Evolutionary conservation across 2,329 filamentous ascomycete genomes (phyloP).

Genomic region (Aspergillus vadensis): DNA sequence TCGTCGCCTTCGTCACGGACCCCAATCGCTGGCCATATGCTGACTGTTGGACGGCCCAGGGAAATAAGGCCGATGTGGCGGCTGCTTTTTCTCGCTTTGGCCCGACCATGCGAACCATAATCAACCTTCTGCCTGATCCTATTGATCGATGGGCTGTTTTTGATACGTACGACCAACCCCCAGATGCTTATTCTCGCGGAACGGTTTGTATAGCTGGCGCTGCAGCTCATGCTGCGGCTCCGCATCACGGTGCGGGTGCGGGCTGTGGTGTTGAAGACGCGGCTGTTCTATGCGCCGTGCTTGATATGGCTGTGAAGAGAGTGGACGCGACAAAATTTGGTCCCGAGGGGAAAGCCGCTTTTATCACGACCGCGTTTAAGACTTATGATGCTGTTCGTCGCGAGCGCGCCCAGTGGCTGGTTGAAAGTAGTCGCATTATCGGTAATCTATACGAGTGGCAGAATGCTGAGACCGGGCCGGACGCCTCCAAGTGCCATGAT

Average conservation of each 20-base stretch:
- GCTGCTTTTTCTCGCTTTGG: conserved; percentile 4
- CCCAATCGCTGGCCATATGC: conserved; percentile 14
- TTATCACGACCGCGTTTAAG: too few relatives aligned
- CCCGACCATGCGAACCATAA: too few relatives aligned
- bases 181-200: conserved; percentile 1
- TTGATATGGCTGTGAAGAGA: not conserved
- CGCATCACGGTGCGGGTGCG: conserved; percentile 16
- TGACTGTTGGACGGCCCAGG: conserved; percentile 8
- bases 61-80: conserved; percentile 20
- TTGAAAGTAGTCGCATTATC: too few relatives aligned
- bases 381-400: too few relatives aligned
- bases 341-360: too few relatives aligned
- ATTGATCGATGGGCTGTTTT: conserved; percentile 13
- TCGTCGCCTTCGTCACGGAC: conserved; percentile 25
- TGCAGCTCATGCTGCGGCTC: conserved; percentile 16
- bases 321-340: too few relatives aligned
- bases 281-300: conserved; percentile 4
- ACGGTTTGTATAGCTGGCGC: conserved; percentile 15
- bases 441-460: too few relatives aligned
- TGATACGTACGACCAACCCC: conserved; percentile 11
- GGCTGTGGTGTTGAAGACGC: conserved; percentile 17
- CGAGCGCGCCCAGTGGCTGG: too few relatives aligned
- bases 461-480: too few relatives aligned
- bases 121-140: too few relatives aligned
- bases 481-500: too few relatives aligned